Evolutionary conservation across 2,329 filamentous ascomycete species (phyloP).

Genomic region (Aspergillus terreus): DNA sequence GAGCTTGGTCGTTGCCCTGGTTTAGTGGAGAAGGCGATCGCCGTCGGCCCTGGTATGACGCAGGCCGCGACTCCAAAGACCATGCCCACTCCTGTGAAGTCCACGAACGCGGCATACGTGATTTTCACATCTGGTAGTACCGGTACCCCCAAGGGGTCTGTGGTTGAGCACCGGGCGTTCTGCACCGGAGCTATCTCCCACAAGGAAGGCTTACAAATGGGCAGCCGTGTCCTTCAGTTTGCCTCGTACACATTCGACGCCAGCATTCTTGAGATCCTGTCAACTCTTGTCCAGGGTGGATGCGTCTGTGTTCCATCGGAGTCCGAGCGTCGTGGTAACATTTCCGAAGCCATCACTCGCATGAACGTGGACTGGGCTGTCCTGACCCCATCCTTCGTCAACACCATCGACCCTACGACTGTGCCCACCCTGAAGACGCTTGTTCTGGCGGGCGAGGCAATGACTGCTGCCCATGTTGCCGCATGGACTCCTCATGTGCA

Average conservation of each 20-base stretch:
- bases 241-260: conserved; percentile 37
- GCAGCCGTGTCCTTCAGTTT: conserved; percentile 40
- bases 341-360: conserved; percentile 41
- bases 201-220: conserved; percentile 41
- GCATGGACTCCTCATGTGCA: background rate
- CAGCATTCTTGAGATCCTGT: conserved; percentile 22
- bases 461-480: background rate
- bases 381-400: conserved; percentile 7
- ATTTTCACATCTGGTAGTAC: conserved; percentile 46
- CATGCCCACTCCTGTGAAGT: conserved; percentile 4
- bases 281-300: conserved; percentile 14
- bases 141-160: conserved; percentile 48
- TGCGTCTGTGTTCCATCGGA: conserved; percentile 47
- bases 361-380: conserved; percentile 3
- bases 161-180: conserved; percentile 54
- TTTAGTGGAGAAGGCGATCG: conserved; percentile 18
- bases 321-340: conserved; percentile 40
- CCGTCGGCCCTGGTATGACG: conserved; percentile 9
- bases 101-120: conserved; percentile 45
- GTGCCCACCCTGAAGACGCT: conserved; percentile 1
- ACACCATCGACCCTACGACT: background rate
- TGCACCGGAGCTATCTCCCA: conserved; percentile 49
- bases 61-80: conserved; percentile 4
- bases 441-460: conserved; percentile 3
- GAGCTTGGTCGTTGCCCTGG: conserved; percentile 14